These are phyloP conservation scores for Nakazawaea populi DNA, from an alignment of 805 yeast species.

Conservation along the genomic window DNA sequence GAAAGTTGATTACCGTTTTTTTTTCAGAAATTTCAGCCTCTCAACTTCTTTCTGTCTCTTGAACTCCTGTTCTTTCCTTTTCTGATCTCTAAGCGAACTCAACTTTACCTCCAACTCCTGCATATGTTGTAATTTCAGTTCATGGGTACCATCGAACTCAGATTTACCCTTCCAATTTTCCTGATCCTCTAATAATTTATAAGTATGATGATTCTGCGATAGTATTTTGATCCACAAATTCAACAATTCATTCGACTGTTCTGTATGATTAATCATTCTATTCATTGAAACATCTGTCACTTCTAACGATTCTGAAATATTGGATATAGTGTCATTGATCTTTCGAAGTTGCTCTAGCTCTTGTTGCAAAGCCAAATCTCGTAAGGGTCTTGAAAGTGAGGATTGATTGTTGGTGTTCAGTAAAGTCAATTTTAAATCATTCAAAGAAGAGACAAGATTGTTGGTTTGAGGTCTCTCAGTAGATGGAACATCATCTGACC, in stretches of 20 bases:
- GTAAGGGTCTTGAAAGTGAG: neutral
- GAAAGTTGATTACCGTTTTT: neutral
- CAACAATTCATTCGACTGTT: constrained; percentile 41
- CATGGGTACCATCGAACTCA: constrained; percentile 18
- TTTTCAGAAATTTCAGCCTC: constrained; percentile 13
- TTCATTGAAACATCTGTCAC: constrained; percentile 25
- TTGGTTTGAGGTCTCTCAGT: constrained; percentile 4
- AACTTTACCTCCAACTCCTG: constrained; percentile 11
- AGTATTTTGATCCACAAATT: constrained; percentile 58
- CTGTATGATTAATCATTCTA: constrained; percentile 34
- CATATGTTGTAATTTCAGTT: constrained; percentile 5
- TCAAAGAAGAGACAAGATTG: neutral
- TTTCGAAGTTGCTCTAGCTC: constrained; percentile 28
- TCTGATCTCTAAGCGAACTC: constrained; percentile 9
- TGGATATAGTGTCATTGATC: constrained; percentile 28
- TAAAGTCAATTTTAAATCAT: constrained; percentile 6
- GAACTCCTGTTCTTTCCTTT: constrained; percentile 4
- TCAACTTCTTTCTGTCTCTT: constrained; percentile 10
- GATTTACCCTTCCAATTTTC: constrained; percentile 31
- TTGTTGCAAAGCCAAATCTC: constrained; percentile 9
- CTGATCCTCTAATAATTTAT: constrained; percentile 36
- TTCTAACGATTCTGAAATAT: constrained; percentile 24
- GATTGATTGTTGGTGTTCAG: neutral
- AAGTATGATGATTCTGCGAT: constrained; percentile 54
- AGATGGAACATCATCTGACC: neutral